Base-by-base conservation (phyloP, 345 rosid species). In the Camelina sativa region DNA sequence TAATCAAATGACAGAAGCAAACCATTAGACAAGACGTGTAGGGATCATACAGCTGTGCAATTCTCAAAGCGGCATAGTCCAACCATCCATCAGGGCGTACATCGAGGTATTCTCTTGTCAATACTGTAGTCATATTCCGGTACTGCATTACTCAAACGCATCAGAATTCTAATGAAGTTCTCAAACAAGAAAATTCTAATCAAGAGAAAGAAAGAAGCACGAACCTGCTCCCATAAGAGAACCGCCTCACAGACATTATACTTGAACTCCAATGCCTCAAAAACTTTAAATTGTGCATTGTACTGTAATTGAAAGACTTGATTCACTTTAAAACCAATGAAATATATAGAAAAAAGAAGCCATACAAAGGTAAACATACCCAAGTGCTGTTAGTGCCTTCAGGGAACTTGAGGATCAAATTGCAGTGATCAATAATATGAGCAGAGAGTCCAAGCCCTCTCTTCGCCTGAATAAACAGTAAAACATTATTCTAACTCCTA, bases 171-270 rank as follows among this genome's bases (percentile, higher is more conserved):
- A 34, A 41, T 28, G 12, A 74, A 59, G 30, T 35, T 22, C 48
- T 43, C 15, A 51, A 66, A 52, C n/a, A 65, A 46, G 28, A 43
- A 48, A 58, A 35, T 7, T 13, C 34, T 22, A 16, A 15, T 4
- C 30, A 34, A 1, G 68, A 60, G 25, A 66, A 38, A 51, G 55
- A 59, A 44, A 59, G 59, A 64, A 64, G 64, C 16, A 20, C 30
- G 30, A 80, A 95, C 99, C 97, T 90, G 99, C 81, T 95, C 99
- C 99, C 97, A 95, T 69, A 95, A 52, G 28, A 95, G 84, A 73
- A 95, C 80, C 59, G 97, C 88, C 72, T 90, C 97, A 54, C 97
- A 95, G 34, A 95, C 74, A 85, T 95, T 93, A 75, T 87, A 95
- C 46, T 78, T 84, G 78, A 89, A 95, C 86, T 92, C 97, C 91